These are phyloP conservation scores for Phytophthora colocasiae DNA, from an alignment of 352 stramenopile species.

Conservation along the genomic window DNA sequence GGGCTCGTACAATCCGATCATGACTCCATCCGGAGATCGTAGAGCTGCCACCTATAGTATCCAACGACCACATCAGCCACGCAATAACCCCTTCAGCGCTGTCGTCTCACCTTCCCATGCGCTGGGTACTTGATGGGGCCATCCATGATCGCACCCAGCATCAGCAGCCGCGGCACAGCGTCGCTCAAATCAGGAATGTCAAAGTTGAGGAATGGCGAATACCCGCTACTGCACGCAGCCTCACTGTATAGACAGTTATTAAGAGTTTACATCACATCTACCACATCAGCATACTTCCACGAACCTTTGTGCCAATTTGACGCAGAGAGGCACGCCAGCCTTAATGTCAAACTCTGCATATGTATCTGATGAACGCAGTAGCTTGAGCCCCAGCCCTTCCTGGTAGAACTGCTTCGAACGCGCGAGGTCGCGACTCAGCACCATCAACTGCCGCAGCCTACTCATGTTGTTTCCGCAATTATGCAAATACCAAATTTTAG, in stretches of 20 bases:
- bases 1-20: constrained; percentile 93
- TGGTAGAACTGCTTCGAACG: constrained; percentile 86
- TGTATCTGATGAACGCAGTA: constrained; percentile 80
- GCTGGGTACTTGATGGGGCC: constrained; percentile 94
- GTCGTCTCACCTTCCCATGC: constrained; percentile 74
- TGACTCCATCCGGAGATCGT: constrained; percentile 90
- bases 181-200: constrained; percentile 91
- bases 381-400: constrained; percentile 76
- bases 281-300: not conserved
- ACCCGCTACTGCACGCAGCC: constrained; percentile 84
- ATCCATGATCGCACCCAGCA: constrained; percentile 90
- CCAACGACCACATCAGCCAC: not conserved
- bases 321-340: constrained; percentile 68
- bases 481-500: constrained; percentile 10
- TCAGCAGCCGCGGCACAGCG: constrained; percentile 84
- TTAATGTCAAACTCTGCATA: constrained; percentile 85
- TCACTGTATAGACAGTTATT: constrained; percentile 45
- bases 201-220: constrained; percentile 93
- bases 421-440: constrained; percentile 86
- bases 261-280: constrained; percentile 10
- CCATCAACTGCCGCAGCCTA: constrained; percentile 82
- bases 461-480: constrained; percentile 35
- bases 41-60: constrained; percentile 77
- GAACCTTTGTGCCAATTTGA: constrained; percentile 85
- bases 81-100: not conserved